phyloP scores from a whole-genome alignment of 495 filamentous ascomycete genomes.

The Penicillium tannophilum region DNA sequence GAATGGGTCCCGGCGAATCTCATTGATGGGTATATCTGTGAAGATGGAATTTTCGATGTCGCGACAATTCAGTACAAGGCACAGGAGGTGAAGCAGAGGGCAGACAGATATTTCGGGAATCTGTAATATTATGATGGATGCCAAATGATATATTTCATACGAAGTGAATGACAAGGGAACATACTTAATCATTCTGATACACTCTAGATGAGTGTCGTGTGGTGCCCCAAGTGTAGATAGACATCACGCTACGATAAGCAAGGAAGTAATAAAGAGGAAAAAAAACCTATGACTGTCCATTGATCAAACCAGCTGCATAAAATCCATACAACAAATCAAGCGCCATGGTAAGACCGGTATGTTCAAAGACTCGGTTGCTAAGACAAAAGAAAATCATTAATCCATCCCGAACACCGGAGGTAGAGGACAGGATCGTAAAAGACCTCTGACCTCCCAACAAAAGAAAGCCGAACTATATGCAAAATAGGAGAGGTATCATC shows the following conservation, averaged over 20 bases:
- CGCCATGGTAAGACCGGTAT: conserved; percentile 16
- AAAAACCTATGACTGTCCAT: conserved; percentile 20
- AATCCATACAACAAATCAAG: conserved; percentile 27
- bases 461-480: conserved; percentile 28
- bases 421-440: conserved; percentile 39
- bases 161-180: no score
- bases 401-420: conserved; percentile 28
- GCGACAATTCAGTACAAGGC: conserved; percentile 35
- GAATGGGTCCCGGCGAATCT: conserved; percentile 61
- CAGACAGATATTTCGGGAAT: conserved; percentile 36
- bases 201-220: no score
- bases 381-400: conserved; percentile 19
- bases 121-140: conserved; percentile 19
- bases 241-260: background rate
- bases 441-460: conserved; percentile 24
- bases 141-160: no score
- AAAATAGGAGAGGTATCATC: conserved; percentile 31
- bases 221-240: no score
- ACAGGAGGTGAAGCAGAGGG: conserved; percentile 27
- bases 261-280: background rate
- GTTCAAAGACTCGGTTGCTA: conserved; percentile 16
- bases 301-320: conserved; percentile 21
- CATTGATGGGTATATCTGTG: conserved; percentile 60
- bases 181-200: no score
- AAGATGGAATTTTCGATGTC: conserved; percentile 43